These are phyloP conservation scores for Hyphopichia buzzinii DNA, from an alignment of 1,139 yeast species.

Conservation along the genomic window DNA sequence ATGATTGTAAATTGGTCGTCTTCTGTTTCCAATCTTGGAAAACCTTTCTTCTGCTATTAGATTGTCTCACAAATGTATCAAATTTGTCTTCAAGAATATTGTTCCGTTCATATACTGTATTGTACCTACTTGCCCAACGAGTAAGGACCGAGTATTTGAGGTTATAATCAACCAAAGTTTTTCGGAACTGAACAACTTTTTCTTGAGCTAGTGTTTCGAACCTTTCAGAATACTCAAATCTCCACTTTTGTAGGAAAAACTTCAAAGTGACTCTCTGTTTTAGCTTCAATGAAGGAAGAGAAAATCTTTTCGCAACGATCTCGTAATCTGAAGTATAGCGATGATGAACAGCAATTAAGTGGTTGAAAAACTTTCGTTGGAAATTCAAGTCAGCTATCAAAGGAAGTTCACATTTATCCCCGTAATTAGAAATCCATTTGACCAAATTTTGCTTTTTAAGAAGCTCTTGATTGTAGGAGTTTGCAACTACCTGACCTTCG, in stretches of 20 bases:
- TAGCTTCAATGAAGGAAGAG: background rate
- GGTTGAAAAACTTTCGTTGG: slow-evolving; percentile 18
- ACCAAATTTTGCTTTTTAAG: slow-evolving; percentile 7
- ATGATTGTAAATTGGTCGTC: slow-evolving; percentile 5
- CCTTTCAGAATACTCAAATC: slow-evolving; percentile 10
- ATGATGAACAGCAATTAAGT: slow-evolving; percentile 4
- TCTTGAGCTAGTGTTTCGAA: slow-evolving; percentile 15
- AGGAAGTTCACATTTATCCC: slow-evolving; percentile 4
- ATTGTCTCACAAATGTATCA: slow-evolving; percentile 10
- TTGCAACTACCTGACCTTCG: background rate
- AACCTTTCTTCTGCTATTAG: slow-evolving; percentile 8
- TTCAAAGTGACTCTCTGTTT: slow-evolving; percentile 2
- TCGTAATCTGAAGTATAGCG: slow-evolving; percentile 4
- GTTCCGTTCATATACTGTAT: slow-evolving; percentile 10
- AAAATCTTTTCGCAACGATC: slow-evolving; percentile 4
- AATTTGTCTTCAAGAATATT: slow-evolving; percentile 13
- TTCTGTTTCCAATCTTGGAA: slow-evolving; percentile 15
- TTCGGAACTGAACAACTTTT: slow-evolving; percentile 15
- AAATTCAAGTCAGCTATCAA: slow-evolving; percentile 17
- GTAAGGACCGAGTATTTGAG: slow-evolving; percentile 12
- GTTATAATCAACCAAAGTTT: slow-evolving; percentile 10
- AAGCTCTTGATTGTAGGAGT: background rate
- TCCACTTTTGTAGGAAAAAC: slow-evolving; percentile 18
- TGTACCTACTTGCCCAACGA: slow-evolving; percentile 23
- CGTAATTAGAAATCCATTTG: slow-evolving; percentile 5